Evolutionary conservation across 352 stramenopile genomes (phyloP).

Genomic region (Globisporangium splendens): DNA sequence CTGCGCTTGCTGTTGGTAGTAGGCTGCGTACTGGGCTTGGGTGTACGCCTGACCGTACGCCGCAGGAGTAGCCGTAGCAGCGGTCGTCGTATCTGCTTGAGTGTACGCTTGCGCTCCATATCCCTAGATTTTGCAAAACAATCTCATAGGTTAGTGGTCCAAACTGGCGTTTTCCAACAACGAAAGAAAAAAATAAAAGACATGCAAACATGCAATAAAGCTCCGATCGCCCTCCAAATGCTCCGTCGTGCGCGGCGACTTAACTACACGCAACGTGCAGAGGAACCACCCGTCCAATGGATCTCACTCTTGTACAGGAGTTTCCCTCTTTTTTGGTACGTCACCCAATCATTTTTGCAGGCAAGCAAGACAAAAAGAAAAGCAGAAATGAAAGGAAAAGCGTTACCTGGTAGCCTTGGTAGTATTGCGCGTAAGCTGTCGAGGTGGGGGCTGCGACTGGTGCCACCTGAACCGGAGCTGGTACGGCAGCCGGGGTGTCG

Average conservation of each 20-base stretch:
- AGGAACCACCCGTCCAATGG: not conserved
- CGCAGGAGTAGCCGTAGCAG: conserved; percentile 16
- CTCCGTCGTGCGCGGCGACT: not conserved
- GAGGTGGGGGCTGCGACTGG: conserved; percentile 23
- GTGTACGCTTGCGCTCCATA: conserved; percentile 52
- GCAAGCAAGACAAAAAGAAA: conserved; percentile 1
- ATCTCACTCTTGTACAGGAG: conserved; percentile 2
- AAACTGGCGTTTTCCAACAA: not conserved
- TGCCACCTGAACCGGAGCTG: conserved; percentile 13
- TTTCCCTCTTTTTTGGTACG: conserved; percentile 2
- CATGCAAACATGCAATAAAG: conserved; percentile 15
- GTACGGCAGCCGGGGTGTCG: conserved; percentile 21
- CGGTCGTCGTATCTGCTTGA: conserved; percentile 27
- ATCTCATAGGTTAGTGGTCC: not conserved
- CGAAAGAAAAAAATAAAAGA: conserved; percentile 6
- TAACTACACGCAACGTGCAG: not conserved
- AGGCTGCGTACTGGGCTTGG: conserved; percentile 60
- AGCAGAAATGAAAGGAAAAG: conserved; percentile 1
- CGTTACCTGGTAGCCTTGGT: conserved; percentile 79
- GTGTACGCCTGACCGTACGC: conserved; percentile 31
- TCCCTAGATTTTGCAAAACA: conserved; percentile 24
- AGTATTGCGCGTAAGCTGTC: conserved; percentile 51
- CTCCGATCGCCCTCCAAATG: not conserved
- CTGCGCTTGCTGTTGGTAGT: conserved; percentile 49
- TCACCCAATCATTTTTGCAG: not conserved